Evolutionary conservation across 495 filamentous ascomycete species (phyloP).

Genomic region (Daldinia bambusicola): DNA sequence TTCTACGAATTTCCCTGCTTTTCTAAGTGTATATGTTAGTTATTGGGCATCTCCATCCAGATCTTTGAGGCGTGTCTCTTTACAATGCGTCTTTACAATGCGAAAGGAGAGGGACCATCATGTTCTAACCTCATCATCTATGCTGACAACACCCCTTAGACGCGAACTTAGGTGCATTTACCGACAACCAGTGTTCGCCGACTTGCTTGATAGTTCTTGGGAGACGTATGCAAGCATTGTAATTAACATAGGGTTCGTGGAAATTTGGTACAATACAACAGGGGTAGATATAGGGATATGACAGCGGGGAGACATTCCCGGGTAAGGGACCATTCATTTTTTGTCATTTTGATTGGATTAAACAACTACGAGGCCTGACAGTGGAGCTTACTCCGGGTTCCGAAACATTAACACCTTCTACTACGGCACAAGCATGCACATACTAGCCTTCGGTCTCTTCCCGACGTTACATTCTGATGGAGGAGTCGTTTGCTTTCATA

Average conservation of each 20-base stretch:
- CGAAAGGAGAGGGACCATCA: neutral
- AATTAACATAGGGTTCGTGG: no score
- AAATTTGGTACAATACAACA: neutral
- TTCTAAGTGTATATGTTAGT: no score
- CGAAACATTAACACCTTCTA: conserved; percentile 2
- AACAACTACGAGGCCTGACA: neutral
- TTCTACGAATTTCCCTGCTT: neutral
- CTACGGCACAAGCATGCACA: neutral
- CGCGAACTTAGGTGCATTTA: neutral
- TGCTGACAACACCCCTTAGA: neutral
- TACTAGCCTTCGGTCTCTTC: neutral
- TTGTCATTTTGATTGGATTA: neutral
- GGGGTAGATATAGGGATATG: neutral
- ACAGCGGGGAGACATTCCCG: conserved; percentile 1
- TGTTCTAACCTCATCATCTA: neutral
- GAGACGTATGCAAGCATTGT: no score
- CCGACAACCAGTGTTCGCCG: neutral
- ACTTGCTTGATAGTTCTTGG: neutral
- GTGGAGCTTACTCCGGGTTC: conserved; percentile 2
- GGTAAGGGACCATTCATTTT: neutral
- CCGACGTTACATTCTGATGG: neutral
- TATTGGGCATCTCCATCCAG: neutral
- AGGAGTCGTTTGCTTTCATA: no score
- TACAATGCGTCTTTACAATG: no score
- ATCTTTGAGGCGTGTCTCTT: neutral